Conservation (phyloP, 2,329 filamentous ascomycete species). For the Dothistroma septosporum region DNA sequence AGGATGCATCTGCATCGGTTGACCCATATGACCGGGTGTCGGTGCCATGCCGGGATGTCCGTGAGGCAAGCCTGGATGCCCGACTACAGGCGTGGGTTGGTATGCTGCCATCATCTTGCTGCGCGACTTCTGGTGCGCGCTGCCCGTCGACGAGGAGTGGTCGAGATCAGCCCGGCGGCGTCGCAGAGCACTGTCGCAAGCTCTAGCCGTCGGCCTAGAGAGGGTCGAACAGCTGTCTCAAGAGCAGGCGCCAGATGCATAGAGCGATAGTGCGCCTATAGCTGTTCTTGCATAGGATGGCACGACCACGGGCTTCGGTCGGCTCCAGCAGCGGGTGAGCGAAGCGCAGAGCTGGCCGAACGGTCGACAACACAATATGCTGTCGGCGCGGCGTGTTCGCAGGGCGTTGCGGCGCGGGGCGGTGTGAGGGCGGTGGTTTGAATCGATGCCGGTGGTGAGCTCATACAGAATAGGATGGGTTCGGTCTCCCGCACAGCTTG, state of each 20-base stretch:
- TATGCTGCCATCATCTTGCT: conserved; percentile 67
- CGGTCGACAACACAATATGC: background rate
- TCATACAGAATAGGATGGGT: background rate
- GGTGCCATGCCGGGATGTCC: conserved; percentile 62
- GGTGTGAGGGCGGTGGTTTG: background rate
- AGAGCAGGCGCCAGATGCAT: conserved; percentile 29
- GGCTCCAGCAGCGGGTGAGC: background rate
- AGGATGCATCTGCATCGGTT: conserved; percentile 66
- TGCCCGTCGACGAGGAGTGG: conserved; percentile 25
- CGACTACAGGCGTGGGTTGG: conserved; percentile 63
- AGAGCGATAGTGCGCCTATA: conserved; percentile 17
- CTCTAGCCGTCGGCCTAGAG: conserved; percentile 24
- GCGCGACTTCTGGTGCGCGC: conserved; percentile 12
- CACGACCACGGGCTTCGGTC: conserved; percentile 18
- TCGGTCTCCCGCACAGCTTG: background rate
- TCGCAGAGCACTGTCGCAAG: conserved; percentile 9
- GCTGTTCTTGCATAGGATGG: conserved; percentile 6
- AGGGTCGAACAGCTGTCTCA: conserved; percentile 29
- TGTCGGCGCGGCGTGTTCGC: background rate
- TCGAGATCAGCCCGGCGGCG: conserved; percentile 29
- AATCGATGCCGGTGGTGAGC: background rate
- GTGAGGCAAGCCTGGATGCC: conserved; percentile 63
- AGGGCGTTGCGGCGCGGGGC: background rate
- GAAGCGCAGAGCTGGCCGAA: background rate
- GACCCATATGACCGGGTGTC: conserved; percentile 64